These are phyloP conservation scores for Gossypium bickii DNA, from an alignment of 345 rosid species.

Conservation along the genomic window DNA sequence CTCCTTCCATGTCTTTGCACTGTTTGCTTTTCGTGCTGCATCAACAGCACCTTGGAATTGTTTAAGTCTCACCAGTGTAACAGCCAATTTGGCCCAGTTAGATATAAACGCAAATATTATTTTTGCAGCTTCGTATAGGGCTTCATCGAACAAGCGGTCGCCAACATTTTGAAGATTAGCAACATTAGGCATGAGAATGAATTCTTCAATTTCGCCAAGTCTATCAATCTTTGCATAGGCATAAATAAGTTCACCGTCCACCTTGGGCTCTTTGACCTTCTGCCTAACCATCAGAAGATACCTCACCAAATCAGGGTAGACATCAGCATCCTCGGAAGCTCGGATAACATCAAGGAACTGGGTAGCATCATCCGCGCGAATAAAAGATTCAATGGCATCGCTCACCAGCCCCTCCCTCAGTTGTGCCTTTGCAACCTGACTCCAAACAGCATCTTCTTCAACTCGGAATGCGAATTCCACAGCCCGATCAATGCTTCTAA, in stretches of 20 bases:
- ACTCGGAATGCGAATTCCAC: conserved; percentile 97
- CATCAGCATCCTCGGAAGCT: conserved; percentile 68
- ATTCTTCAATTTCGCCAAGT: conserved; percentile 82
- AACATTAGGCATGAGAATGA: conserved; percentile 97
- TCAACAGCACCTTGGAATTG: conserved; percentile 99
- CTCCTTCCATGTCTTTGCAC: conserved; percentile 99
- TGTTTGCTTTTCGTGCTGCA: conserved; percentile 98
- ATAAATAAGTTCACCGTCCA: conserved; percentile 89
- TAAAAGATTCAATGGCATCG: conserved; percentile 94
- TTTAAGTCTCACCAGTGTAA: conserved; percentile 84
- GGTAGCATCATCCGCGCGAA: conserved; percentile 89
- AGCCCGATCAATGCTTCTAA: conserved; percentile 74
- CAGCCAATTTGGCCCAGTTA: conserved; percentile 97
- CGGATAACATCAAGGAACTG: conserved; percentile 75
- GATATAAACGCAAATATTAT: conserved; percentile 90
- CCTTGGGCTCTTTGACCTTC: conserved; percentile 92
- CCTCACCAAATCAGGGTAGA: conserved; percentile 86
- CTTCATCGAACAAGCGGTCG: conserved; percentile 85
- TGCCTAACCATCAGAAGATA: conserved; percentile 98
- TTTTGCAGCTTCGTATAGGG: conserved; percentile 91
- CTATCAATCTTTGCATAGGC: conserved; percentile 98
- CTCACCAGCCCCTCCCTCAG: conserved; percentile 92
- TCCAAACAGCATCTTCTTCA: conserved; percentile 97
- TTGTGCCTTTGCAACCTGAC: conserved; percentile 94
- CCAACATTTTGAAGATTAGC: conserved; percentile 94